Evolutionary conservation across 1,284 basidiomycete species (phyloP), one percentile per base, ranked within the genome.

Genomic region (Leucoagaricus sp.): DNA sequence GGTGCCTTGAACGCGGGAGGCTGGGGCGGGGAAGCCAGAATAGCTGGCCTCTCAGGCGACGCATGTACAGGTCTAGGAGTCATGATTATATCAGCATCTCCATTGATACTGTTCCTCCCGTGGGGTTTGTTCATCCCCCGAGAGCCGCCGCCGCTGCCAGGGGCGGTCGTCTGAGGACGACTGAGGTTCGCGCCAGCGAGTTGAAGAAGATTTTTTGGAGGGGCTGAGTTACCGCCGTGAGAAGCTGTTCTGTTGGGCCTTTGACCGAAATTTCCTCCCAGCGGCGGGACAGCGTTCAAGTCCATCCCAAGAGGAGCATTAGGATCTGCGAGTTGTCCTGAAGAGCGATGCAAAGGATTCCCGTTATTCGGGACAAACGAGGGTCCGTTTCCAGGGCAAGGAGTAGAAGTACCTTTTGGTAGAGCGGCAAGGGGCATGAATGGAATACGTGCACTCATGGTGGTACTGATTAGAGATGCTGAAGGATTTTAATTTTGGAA

Each of bases 361-460:
- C 23, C 25, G 8, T 23, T 7, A 15, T 55, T 55, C 12, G 54
- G 47, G 8, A 36, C 28, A 31, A 55, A 50, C 8, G 10, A 28
- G 17, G 40, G 36, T 10, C 19, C 28, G 36, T 40, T 36, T 23
- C n/a, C 12, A 17, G 38, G 1, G 8, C 49, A 15, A 36, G 42
- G 9, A 17, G 44, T 5, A 17, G 38, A 7, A 3, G 36, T 1
- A 26, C 26, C 4, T 13, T 28, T 34, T 19, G 38, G n/a, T 28
- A 25, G 54, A 17, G 4, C 54, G 9, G 19, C 29, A 41, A 49
- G 31, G 4, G 29, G 47, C 42, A 46, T 19, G 21, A 55, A 55
- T 12, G 54, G 54, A 3, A 23, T 49, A 17, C 54, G 54, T 9
- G 48, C 54, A 29, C 54, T 55, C 54, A 55, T 55, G 28, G 33